Percentiles rank a stretch among this genome's conserved stretches.
These are phyloP conservation scores for Pseudozyma thailandica DNA, from an alignment of 1,284 basidiomycete species.

Conservation along the genomic window DNA sequence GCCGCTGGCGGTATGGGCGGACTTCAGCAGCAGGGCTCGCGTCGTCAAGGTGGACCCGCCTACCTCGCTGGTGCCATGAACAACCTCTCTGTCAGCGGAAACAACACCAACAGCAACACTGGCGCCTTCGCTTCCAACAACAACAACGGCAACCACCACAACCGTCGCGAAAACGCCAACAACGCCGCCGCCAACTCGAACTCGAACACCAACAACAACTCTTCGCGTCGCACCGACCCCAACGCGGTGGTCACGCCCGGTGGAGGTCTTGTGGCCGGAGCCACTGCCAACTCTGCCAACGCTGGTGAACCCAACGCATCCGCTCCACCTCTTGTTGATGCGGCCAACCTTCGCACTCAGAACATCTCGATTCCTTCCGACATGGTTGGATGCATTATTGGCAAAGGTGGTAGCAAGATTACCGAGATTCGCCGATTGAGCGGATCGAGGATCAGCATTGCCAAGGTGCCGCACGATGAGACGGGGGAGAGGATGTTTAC, in stretches of 20 bases:
- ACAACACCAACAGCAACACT: slow-evolving; percentile 23
- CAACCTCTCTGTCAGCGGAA: slow-evolving; percentile 14
- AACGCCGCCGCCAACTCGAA: slow-evolving; percentile 54
- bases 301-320: slow-evolving; percentile 55
- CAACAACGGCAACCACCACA: slow-evolving; percentile 53
- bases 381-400: slow-evolving; percentile 86
- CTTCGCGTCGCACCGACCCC: slow-evolving; percentile 45
- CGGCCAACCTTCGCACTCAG: slow-evolving; percentile 88
- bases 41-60: slow-evolving; percentile 62
- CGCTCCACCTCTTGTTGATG: slow-evolving; percentile 66
- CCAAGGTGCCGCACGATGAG: slow-evolving; percentile 97
- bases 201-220: slow-evolving; percentile 13
- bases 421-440: slow-evolving; percentile 97
- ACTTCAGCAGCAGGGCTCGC: slow-evolving; percentile 59
- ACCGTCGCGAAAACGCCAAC: slow-evolving; percentile 5
- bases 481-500: slow-evolving; percentile 99
- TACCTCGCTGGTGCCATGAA: slow-evolving; percentile 67
- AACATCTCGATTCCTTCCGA: slow-evolving; percentile 91
- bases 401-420: slow-evolving; percentile 96
- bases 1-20: slow-evolving; percentile 69
- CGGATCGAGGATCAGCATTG: slow-evolving; percentile 96
- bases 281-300: slow-evolving; percentile 57
- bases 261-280: slow-evolving; percentile 59
- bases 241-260: slow-evolving; percentile 62
- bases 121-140: slow-evolving; percentile 21